Conservation (phyloP, 306 rosid genomes). For the Ziziphus jujuba region DNA sequence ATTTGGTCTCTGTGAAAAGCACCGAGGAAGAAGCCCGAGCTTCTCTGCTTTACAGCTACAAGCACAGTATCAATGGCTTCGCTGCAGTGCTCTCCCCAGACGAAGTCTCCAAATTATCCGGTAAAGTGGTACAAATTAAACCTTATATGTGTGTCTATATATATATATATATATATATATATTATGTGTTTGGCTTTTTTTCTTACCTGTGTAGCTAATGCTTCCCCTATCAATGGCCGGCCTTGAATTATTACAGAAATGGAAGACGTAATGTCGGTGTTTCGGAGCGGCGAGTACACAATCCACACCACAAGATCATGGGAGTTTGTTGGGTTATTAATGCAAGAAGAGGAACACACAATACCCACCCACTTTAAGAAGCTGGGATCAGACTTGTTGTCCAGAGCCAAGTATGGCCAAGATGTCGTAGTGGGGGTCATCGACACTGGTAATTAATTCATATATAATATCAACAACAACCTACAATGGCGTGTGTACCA, state of each 20-base stretch:
- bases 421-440: constrained; percentile 59
- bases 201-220: not conserved
- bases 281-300: constrained; percentile 26
- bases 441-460: constrained; percentile 46
- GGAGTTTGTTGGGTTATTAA: constrained; percentile 30
- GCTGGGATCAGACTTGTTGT: constrained; percentile 26
- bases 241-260: constrained; percentile 32
- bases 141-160: too few relatives aligned
- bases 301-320: constrained; percentile 40
- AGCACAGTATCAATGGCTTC: constrained; percentile 80
- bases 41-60: constrained; percentile 82
- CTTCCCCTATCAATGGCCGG: not conserved
- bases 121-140: constrained; percentile 37
- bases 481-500: too few relatives aligned
- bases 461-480: too few relatives aligned
- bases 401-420: constrained; percentile 48
- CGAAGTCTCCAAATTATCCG: constrained; percentile 66
- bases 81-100: constrained; percentile 74
- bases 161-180: not conserved
- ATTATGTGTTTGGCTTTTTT: not conserved
- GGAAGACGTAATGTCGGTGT: constrained; percentile 39
- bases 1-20: constrained; percentile 59
- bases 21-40: constrained; percentile 57
- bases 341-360: constrained; percentile 19
- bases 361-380: not conserved